Evolutionary conservation across 139 green algal genomes (phyloP).

Genomic region (Tetraselmis striata): DNA sequence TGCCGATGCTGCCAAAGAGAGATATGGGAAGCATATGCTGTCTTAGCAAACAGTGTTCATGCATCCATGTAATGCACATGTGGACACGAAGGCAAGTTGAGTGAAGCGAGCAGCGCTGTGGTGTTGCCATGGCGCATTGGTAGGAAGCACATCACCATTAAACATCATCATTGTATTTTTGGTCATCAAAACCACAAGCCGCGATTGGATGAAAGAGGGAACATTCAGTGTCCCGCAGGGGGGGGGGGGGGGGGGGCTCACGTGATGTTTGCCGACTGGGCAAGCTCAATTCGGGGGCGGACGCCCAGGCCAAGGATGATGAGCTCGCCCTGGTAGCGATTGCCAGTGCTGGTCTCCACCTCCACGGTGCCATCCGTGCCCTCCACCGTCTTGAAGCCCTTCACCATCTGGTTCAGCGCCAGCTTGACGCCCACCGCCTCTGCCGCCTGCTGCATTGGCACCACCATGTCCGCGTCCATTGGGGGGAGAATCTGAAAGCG

Average conservation of each 20-base stretch:
- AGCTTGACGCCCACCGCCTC: conserved; percentile 29
- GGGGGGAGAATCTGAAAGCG: conserved; percentile 44
- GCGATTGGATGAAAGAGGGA: too few relatives aligned
- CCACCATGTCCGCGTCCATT: conserved; percentile 40
- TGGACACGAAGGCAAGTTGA: too few relatives aligned
- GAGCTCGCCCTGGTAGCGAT: conserved; percentile 25
- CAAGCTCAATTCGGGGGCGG: neutral
- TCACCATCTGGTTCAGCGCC: conserved; percentile 31
- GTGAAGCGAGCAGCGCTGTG: too few relatives aligned
- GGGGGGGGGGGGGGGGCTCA: too few relatives aligned
- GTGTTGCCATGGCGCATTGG: too few relatives aligned
- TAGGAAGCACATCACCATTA: too few relatives aligned
- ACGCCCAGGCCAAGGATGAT: conserved; percentile 36
- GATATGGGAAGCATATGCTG: too few relatives aligned
- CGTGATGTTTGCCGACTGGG: neutral
- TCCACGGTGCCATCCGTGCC: conserved; percentile 14
- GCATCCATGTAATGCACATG: too few relatives aligned
- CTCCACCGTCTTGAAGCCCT: conserved; percentile 23
- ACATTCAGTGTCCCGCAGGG: too few relatives aligned
- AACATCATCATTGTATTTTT: too few relatives aligned
- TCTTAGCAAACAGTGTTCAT: too few relatives aligned
- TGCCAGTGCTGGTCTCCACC: conserved; percentile 33
- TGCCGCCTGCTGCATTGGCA: conserved; percentile 29
- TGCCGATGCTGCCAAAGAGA: conserved; percentile 21
- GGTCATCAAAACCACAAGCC: too few relatives aligned